These are phyloP conservation scores for Arachnopeziza araneosa DNA, from an alignment of 2,329 filamentous ascomycete genomes.

Conservation along the genomic window DNA sequence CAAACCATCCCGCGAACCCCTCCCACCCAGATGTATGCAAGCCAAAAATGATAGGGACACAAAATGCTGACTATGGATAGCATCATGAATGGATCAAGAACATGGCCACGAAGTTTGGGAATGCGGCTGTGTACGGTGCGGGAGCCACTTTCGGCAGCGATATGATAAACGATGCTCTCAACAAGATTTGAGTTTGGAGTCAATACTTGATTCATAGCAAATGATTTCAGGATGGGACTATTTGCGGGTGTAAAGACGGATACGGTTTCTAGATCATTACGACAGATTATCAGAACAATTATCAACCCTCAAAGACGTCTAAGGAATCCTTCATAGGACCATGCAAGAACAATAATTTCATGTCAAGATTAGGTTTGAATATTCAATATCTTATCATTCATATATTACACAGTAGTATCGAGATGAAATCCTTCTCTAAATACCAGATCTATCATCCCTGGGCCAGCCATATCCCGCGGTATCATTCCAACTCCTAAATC, in stretches of 20 bases:
- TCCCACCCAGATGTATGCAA: slow-evolving; percentile 22
- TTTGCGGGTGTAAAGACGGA: neutral
- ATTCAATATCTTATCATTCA: neutral
- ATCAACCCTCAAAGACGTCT: no score
- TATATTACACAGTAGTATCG: neutral
- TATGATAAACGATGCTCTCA: slow-evolving; percentile 26
- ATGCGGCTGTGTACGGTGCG: slow-evolving; percentile 29
- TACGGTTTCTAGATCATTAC: no score
- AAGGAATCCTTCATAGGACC: no score
- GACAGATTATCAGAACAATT: no score
- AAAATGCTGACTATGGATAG: slow-evolving; percentile 1
- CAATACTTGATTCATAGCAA: neutral
- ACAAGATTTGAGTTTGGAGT: slow-evolving; percentile 10
- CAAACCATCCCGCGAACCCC: slow-evolving; percentile 28
- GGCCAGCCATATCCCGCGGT: neutral
- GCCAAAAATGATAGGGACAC: neutral
- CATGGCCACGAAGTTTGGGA: slow-evolving; percentile 25
- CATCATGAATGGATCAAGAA: slow-evolving; percentile 28
- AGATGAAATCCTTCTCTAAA: neutral
- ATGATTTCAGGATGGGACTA: neutral
- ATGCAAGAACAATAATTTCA: no score
- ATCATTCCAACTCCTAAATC: neutral
- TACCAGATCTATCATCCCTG: neutral
- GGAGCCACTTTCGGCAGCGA: slow-evolving; percentile 28
- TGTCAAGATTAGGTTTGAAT: no score